Conservation (phyloP, 371 early-diverging fungal genomes). For the Mortierella sp. region DNA sequence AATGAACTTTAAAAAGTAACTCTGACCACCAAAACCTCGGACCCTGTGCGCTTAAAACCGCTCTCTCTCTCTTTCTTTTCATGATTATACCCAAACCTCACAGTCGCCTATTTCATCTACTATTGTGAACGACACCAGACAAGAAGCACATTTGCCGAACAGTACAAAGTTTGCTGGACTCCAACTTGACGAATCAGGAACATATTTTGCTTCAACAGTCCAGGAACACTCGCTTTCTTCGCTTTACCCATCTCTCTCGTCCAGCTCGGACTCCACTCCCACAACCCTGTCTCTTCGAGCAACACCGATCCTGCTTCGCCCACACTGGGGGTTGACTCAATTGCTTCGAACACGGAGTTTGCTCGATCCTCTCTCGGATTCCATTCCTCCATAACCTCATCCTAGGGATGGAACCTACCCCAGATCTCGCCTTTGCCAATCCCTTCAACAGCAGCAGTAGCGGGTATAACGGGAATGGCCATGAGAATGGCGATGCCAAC, state of each 20-base stretch:
- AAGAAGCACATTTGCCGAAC: constrained; percentile 14
- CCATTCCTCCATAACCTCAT: constrained; percentile 23
- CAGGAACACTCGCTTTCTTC: constrained; percentile 8
- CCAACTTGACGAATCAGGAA: too few species aligned
- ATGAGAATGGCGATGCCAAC: neutral
- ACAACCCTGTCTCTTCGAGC: constrained; percentile 15
- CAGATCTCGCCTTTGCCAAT: neutral
- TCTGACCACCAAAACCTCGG: too few species aligned
- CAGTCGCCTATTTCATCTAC: neutral
- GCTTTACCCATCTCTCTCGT: constrained; percentile 9
- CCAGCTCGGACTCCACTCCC: constrained; percentile 19
- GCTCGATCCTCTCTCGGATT: constrained; percentile 15
- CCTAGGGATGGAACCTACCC: constrained; percentile 14
- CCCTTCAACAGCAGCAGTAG: constrained; percentile 1
- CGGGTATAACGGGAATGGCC: neutral
- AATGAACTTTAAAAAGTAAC: too few species aligned
- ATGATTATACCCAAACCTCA: neutral
- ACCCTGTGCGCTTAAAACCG: too few species aligned
- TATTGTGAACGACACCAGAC: constrained; percentile 2
- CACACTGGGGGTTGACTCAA: constrained; percentile 26
- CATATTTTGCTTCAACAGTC: constrained; percentile 41
- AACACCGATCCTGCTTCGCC: constrained; percentile 21
- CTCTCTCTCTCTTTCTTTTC: constrained; percentile 8
- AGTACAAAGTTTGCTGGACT: constrained; percentile 32
- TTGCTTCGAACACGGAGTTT: constrained; percentile 27